A percentile compares a stretch with the other conserved stretches of the same genome.
phyloP scores from a whole-genome alignment of 306 rosid species.

The Lablab purpureus region DNA sequence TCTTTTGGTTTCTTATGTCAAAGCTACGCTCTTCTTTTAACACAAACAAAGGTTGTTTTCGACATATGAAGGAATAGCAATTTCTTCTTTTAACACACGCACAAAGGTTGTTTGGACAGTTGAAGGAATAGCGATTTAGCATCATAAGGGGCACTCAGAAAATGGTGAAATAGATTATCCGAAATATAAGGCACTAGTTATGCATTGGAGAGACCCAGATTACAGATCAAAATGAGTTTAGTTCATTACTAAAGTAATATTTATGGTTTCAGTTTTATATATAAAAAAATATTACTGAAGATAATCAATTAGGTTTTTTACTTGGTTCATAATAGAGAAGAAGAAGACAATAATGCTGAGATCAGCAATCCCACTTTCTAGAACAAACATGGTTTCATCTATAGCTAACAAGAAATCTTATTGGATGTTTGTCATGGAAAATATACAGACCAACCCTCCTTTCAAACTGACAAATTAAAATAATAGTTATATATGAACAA shows the following conservation, averaged over 20 bases:
- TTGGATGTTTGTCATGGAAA: not conserved
- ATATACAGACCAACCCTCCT: not conserved
- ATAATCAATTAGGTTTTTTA: too few relatives aligned
- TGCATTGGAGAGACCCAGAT: not conserved
- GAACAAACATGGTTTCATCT: not conserved
- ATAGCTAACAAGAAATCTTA: conserved; percentile 2
- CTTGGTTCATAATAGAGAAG: not conserved
- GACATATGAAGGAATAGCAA: conserved; percentile 26
- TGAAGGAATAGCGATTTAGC: conserved; percentile 5
- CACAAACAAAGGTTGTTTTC: conserved; percentile 35
- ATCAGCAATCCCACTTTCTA: not conserved
- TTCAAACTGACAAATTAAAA: not conserved
- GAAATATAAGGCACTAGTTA: conserved; percentile 34
- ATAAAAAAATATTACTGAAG: too few relatives aligned
- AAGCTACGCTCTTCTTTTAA: conserved; percentile 35
- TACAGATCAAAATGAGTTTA: not conserved
- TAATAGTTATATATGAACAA: not conserved
- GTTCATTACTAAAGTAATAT: too few relatives aligned
- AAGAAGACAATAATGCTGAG: not conserved
- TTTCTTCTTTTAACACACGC: conserved; percentile 26
- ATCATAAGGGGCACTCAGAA: conserved; percentile 4
- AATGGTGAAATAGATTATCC: not conserved
- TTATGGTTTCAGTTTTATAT: too few relatives aligned
- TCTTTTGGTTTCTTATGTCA: conserved; percentile 21
- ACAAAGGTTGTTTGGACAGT: conserved; percentile 35